Evolutionary conservation across 2,329 filamentous ascomycete genomes (phyloP).

Genomic region (Epichloe sylvatica): DNA sequence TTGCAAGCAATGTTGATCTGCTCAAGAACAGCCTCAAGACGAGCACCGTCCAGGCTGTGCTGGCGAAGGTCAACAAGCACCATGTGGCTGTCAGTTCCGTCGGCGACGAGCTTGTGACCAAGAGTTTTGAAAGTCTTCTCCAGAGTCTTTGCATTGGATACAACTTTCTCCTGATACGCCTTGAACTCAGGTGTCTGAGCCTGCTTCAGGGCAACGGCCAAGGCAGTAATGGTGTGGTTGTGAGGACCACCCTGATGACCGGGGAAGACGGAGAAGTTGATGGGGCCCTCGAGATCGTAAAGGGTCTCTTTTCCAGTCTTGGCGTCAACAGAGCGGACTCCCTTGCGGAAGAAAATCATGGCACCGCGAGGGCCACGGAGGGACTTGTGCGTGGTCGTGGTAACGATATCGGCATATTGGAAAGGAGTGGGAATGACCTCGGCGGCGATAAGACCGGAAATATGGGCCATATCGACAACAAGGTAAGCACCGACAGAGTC

Average conservation of each 20-base stretch:
- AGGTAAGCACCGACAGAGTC: constrained; percentile 90
- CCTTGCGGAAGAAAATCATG: constrained; percentile 99
- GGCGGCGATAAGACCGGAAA: constrained; percentile 87
- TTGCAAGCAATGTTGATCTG: constrained; percentile 98
- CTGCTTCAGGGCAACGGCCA: constrained; percentile 91
- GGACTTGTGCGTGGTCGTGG: constrained; percentile 98
- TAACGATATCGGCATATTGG: constrained; percentile 85
- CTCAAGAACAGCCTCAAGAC: constrained; percentile 90
- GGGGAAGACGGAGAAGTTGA: constrained; percentile 98
- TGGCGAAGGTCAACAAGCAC: constrained; percentile 89
- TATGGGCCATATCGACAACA: constrained; percentile 96
- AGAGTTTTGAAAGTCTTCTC: constrained; percentile 73
- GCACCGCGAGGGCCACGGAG: constrained; percentile 92
- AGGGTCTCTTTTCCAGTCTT: constrained; percentile 82
- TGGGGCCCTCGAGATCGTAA: constrained; percentile 88
- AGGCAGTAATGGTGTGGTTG: constrained; percentile 98
- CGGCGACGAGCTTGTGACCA: constrained; percentile 87
- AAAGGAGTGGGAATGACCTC: constrained; percentile 91
- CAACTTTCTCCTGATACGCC: constrained; percentile 82
- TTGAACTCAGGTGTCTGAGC: constrained; percentile 83
- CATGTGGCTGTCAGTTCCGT: constrained; percentile 96
- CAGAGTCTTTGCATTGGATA: constrained; percentile 85
- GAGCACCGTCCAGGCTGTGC: constrained; percentile 75
- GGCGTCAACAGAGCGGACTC: constrained; percentile 74
- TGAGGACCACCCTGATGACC: constrained; percentile 97